Evolutionary conservation across 2,329 filamentous ascomycete species (phyloP).

Genomic region (Hypoxylon sp.): DNA sequence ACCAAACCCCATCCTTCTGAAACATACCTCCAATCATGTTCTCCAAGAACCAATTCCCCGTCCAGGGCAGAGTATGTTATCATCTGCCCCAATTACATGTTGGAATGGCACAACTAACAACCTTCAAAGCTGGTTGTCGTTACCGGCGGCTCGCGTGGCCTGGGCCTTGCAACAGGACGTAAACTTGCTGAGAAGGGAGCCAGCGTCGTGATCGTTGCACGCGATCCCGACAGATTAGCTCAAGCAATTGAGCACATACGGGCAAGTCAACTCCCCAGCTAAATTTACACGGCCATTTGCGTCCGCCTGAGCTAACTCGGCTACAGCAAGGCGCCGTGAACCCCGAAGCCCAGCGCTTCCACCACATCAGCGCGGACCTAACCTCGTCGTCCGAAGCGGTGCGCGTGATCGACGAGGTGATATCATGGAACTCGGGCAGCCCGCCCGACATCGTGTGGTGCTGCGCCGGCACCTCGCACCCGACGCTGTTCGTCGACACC

Average conservation of each 20-base stretch:
- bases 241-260: constrained; percentile 68
- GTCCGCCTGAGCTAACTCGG: constrained; percentile 14
- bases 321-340: constrained; percentile 64
- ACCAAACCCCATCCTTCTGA: neutral
- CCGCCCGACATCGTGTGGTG: constrained; percentile 78
- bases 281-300: neutral
- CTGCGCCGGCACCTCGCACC: constrained; percentile 74
- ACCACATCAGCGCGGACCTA: constrained; percentile 76
- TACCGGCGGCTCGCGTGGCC: constrained; percentile 79
- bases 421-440: constrained; percentile 71
- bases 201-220: constrained; percentile 77
- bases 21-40: neutral
- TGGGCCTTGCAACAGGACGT: constrained; percentile 74
- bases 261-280: constrained; percentile 55
- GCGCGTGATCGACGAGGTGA: constrained; percentile 71
- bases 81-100: neutral
- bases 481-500: constrained; percentile 57
- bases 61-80: constrained; percentile 70
- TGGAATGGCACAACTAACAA: constrained; percentile 7
- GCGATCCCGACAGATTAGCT: constrained; percentile 72
- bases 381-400: constrained; percentile 69
- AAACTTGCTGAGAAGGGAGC: constrained; percentile 77
- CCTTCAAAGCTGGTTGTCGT: constrained; percentile 73
- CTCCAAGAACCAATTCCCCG: constrained; percentile 69
- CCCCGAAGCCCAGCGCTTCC: constrained; percentile 71